These are phyloP conservation scores for Apiospora phragmitis DNA, from an alignment of 2,329 filamentous ascomycete genomes.

Conservation along the genomic window DNA sequence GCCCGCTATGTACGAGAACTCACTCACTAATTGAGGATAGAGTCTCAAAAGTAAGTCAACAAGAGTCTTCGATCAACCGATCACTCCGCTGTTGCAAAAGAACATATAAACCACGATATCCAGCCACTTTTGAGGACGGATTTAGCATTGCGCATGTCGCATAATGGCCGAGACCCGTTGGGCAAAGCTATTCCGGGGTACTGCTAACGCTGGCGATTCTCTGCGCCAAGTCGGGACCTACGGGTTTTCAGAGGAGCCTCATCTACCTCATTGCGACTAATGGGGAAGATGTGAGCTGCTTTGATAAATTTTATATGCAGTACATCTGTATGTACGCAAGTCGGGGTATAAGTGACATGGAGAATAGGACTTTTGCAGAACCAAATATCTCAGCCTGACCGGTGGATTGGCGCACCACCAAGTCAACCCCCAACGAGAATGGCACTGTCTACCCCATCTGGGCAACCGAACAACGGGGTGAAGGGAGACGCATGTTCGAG, in stretches of 20 bases:
- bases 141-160: background rate
- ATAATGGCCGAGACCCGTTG: background rate
- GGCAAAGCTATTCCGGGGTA: background rate
- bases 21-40: background rate
- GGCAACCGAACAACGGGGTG: no score
- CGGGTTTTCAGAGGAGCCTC: background rate
- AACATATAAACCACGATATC: background rate
- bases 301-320: background rate
- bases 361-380: no score
- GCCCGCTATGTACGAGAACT: background rate
- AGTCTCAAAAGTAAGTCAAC: background rate
- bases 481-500: no score
- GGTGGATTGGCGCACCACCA: no score
- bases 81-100: background rate
- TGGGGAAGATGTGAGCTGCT: background rate
- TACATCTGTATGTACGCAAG: no score
- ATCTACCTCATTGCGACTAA: background rate
- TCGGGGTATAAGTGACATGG: no score
- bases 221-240: background rate
- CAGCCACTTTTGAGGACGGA: background rate
- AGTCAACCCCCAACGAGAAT: no score
- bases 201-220: background rate
- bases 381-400: no score
- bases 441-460: no score
- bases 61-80: background rate